Conservation (phyloP, 2,329 filamentous ascomycete species). For the Myotisia sp. region DNA sequence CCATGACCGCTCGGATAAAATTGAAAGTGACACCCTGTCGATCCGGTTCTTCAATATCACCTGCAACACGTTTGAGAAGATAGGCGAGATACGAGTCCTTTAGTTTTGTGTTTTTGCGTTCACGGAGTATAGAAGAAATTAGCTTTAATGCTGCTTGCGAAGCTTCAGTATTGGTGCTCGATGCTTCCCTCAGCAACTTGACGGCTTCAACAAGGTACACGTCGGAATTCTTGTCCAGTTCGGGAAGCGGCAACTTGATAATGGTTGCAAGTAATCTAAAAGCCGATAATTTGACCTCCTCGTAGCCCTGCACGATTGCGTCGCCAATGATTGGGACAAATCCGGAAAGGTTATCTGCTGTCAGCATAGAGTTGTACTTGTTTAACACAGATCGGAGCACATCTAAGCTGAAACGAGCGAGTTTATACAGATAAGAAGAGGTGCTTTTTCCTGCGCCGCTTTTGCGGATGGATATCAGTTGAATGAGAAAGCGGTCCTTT, state of each 20-base stretch:
- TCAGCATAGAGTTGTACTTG: constrained; percentile 70
- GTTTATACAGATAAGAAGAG: constrained; percentile 71
- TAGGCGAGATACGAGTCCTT: constrained; percentile 72
- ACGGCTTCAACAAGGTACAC: constrained; percentile 77
- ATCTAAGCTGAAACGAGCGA: constrained; percentile 76
- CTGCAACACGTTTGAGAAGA: constrained; percentile 64
- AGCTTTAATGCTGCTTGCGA: constrained; percentile 82
- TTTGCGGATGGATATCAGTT: constrained; percentile 60
- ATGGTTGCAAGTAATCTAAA: constrained; percentile 75
- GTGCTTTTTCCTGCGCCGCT: constrained; percentile 56
- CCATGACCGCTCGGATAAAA: constrained; percentile 76
- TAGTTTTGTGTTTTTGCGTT: constrained; percentile 59
- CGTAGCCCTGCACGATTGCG: constrained; percentile 65
- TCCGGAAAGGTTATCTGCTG: constrained; percentile 61
- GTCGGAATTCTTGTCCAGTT: constrained; percentile 54
- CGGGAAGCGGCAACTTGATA: constrained; percentile 63
- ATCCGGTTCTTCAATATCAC: constrained; percentile 83
- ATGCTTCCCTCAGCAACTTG: constrained; percentile 60
- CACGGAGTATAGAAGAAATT: constrained; percentile 68
- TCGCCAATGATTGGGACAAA: constrained; percentile 86
- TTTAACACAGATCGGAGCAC: constrained; percentile 72
- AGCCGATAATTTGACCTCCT: constrained; percentile 81
- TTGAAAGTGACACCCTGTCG: constrained; percentile 89
- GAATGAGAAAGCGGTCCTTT: constrained; percentile 60
- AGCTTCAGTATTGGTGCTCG: constrained; percentile 67